Evolutionary conservation across 257 asterid genomes (phyloP).

Genomic region (Handroanthus guayacan): DNA sequence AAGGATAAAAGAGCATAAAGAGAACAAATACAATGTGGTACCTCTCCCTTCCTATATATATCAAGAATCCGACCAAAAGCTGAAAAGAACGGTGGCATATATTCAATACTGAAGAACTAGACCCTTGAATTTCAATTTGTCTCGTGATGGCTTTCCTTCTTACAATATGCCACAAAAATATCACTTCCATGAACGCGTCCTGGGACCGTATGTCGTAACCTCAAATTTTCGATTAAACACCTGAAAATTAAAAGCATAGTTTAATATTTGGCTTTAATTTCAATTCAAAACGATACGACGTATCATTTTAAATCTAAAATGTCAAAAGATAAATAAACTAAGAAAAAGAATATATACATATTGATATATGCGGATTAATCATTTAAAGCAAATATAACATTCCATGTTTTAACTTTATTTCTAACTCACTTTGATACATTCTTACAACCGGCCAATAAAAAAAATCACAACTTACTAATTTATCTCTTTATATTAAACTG

Average conservation of each 20-base stretch:
- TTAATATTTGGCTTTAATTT: neutral
- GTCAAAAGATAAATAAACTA: too few relatives aligned
- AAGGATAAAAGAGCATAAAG: neutral
- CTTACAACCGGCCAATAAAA: too few relatives aligned
- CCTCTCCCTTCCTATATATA: conserved; percentile 9
- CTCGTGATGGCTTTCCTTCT: conserved; percentile 5
- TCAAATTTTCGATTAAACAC: neutral
- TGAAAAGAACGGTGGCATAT: conserved; percentile 50
- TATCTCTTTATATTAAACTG: too few relatives aligned
- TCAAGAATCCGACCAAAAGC: conserved; percentile 43
- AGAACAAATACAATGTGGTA: neutral
- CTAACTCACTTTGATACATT: too few relatives aligned
- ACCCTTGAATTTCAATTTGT: conserved; percentile 34
- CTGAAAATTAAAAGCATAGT: neutral
- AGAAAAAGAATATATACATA: neutral
- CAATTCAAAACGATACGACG: too few relatives aligned
- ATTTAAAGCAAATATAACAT: too few relatives aligned
- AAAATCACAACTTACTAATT: too few relatives aligned
- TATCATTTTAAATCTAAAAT: too few relatives aligned
- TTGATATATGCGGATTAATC: too few relatives aligned
- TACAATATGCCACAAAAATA: neutral
- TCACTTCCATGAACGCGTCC: neutral
- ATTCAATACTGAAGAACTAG: conserved; percentile 43
- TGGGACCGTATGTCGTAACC: neutral
- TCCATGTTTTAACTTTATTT: too few relatives aligned